Evolutionary conservation across 108 stramenopile species (phyloP), one percentile per base, ranked within the genome.

Genomic region (Cyclostephanos invisitatus): DNA sequence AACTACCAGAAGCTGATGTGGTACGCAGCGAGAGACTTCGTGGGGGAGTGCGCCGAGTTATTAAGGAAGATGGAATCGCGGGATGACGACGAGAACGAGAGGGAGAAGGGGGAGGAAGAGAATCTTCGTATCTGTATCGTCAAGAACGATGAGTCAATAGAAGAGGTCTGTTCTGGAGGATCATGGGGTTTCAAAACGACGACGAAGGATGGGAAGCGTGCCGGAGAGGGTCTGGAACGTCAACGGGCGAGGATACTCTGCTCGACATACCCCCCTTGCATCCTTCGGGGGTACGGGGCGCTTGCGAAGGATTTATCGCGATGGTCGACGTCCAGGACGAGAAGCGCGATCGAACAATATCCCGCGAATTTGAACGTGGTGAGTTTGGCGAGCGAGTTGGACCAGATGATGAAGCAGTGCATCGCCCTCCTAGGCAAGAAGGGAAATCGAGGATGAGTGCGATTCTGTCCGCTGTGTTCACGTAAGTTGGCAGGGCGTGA

Each of bases 1-100:
- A 67, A 67, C 17, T 73, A 73, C 68, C 72, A 73, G 24, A 56
- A 60, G 24, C 68, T 73, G 12, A 60, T 74, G 67, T 74, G 73
- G 73, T 69, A 59, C 62, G 73, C 42, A 17, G 73, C 68, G 12
- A 36, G 73, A 58, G 73, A 74, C 29, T 74, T 74, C 12, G 35
- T 74, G 35, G 54, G 21, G 29, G 49, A 72, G 35, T 28, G 71
- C 28, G 49, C 66, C 21, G 53, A 57, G 28, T 38, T 70, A 53
- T 40, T 68, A 8, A 11, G 10, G 44, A 11, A 15, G 15, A 2
- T 17, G 3, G 44, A 15, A 15, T 3, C 15, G 15, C 44, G 12
- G 44, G 2, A 14, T 14, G 44, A 46, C 0, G 44, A 46, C 15
- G 44, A 46, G 44, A 15, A 46, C 15, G 44, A 46, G 44, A 15